Conservation (phyloP, 768 basidiomycete genomes). For the Candolleomyces eurysporus region DNA sequence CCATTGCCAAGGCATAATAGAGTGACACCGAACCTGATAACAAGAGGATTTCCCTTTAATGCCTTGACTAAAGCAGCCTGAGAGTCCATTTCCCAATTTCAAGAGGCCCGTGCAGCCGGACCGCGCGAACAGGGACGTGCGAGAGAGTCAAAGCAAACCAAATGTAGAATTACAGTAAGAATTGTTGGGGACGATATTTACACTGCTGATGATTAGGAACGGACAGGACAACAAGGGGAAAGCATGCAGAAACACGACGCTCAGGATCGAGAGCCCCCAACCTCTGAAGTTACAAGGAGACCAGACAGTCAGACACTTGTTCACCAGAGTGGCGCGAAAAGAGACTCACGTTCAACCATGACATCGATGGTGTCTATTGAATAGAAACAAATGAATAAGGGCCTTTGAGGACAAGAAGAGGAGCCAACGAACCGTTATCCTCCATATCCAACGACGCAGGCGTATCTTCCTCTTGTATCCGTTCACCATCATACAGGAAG, state of each 20-base stretch:
- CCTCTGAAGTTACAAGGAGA: conserved; percentile 31
- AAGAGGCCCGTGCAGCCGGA: too few species aligned
- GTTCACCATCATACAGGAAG: conserved; percentile 85
- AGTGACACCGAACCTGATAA: background rate
- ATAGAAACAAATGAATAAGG: conserved; percentile 3
- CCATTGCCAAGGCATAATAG: background rate
- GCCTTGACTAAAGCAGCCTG: too few species aligned
- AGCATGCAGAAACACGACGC: conserved; percentile 6
- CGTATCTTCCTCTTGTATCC: conserved; percentile 89
- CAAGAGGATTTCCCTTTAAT: too few species aligned
- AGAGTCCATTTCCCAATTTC: too few species aligned
- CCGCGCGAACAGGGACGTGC: background rate
- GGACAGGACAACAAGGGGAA: background rate
- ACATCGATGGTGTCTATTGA: conserved; percentile 87
- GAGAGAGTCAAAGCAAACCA: conserved; percentile 1
- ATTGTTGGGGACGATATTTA: background rate
- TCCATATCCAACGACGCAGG: conserved; percentile 86
- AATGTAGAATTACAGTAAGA: conserved; percentile 2
- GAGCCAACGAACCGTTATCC: conserved; percentile 62
- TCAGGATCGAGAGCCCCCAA: conserved; percentile 35
- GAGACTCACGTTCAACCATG: conserved; percentile 85
- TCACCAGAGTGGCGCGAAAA: conserved; percentile 3
- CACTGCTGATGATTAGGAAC: conserved; percentile 1
- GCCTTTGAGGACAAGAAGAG: background rate
- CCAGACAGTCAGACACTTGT: conserved; percentile 6